Percentiles rank a stretch among this genome's conserved stretches.
Conservation (phyloP, 768 basidiomycete species). For the Scleroderma bovista region DNA sequence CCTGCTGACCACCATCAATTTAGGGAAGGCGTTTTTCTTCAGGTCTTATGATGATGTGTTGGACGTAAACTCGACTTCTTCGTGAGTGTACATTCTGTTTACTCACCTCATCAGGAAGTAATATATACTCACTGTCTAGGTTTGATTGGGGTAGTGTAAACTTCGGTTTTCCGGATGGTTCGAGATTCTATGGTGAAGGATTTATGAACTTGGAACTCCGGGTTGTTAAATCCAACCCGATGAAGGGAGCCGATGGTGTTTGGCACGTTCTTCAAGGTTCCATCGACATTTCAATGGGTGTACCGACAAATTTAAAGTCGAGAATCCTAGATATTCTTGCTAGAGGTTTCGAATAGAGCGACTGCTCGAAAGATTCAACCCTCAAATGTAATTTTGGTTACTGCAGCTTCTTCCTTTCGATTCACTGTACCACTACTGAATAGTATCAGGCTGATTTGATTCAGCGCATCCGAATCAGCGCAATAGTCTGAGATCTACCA, state of each 20-base stretch:
- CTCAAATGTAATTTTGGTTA: too few species aligned
- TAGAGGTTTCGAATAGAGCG: slow-evolving; percentile 1
- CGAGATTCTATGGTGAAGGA: slow-evolving; percentile 13
- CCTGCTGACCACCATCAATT: slow-evolving; percentile 17
- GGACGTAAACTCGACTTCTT: not conserved
- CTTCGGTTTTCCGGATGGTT: slow-evolving; percentile 16
- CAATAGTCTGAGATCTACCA: too few species aligned
- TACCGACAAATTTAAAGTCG: slow-evolving; percentile 13
- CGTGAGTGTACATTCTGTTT: too few species aligned
- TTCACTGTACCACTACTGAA: too few species aligned
- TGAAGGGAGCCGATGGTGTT: slow-evolving; percentile 14
- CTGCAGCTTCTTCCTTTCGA: too few species aligned
- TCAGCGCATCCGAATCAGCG: too few species aligned
- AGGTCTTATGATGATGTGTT: slow-evolving; percentile 4
- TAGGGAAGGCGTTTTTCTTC: slow-evolving; percentile 13
- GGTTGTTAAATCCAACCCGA: slow-evolving; percentile 19
- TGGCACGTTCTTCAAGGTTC: slow-evolving; percentile 11
- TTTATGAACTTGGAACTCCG: slow-evolving; percentile 15
- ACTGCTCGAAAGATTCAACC: too few species aligned
- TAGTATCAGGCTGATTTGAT: too few species aligned
- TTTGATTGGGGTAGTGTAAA: slow-evolving; percentile 18
- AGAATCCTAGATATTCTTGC: slow-evolving; percentile 13
- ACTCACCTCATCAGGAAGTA: too few species aligned
- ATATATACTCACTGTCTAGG: not conserved
- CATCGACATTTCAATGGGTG: slow-evolving; percentile 20